These are phyloP conservation scores for Saururus chinensis DNA, from an alignment of 164 flowering plant genomes.

Conservation along the genomic window DNA sequence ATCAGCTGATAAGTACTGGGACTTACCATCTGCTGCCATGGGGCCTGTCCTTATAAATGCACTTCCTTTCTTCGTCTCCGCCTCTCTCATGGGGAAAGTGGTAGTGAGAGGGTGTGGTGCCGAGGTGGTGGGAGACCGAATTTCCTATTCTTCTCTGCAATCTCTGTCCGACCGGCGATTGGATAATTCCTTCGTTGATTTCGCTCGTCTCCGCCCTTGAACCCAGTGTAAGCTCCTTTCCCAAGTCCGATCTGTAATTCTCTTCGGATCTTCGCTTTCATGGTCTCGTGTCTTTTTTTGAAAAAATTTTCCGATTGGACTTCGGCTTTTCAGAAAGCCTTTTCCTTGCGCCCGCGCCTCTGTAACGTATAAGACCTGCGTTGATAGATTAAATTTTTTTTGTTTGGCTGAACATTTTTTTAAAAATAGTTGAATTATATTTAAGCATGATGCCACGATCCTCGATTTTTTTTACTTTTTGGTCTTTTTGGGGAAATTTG, in stretches of 20 bases:
- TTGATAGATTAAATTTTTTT: too few relatives aligned
- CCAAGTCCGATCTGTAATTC: not conserved
- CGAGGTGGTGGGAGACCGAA: not conserved
- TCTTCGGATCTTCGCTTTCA: conserved; percentile 1
- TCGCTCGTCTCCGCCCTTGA: not conserved
- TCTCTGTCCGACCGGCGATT: not conserved
- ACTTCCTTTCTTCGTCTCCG: not conserved
- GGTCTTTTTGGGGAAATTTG: too few relatives aligned
- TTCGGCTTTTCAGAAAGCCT: too few relatives aligned
- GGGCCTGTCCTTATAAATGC: conserved; percentile 13
- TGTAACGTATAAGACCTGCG: too few relatives aligned
- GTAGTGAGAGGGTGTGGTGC: not conserved
- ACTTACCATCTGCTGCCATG: conserved; percentile 8
- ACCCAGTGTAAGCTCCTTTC: not conserved
- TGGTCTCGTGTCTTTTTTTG: too few relatives aligned
- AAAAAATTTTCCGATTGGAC: too few relatives aligned
- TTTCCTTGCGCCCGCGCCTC: too few relatives aligned
- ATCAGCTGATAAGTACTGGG: not conserved
- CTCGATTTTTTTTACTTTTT: too few relatives aligned
- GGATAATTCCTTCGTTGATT: not conserved
- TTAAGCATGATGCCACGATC: too few relatives aligned
- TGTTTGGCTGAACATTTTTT: too few relatives aligned
- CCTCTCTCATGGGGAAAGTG: not conserved
- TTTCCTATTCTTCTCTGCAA: not conserved
- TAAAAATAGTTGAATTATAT: too few relatives aligned